Percentiles rank a stretch among this genome's conserved stretches.
phyloP scores from a whole-genome alignment of 108 stramenopile genomes.

The Nitzschia palea region DNA sequence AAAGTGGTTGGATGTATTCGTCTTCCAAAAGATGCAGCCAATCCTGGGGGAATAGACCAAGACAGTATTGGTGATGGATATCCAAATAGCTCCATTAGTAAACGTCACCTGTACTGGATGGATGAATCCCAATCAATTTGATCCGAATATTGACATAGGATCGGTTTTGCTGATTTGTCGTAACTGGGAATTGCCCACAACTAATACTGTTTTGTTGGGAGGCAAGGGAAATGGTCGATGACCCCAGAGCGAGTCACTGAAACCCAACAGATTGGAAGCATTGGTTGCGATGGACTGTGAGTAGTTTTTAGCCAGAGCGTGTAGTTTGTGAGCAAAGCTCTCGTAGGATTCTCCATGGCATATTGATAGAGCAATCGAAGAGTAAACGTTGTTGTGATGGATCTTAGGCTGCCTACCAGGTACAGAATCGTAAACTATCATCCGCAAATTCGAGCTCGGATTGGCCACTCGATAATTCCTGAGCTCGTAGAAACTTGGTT shows the following conservation, averaged over 20 bases:
- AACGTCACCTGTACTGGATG: constrained; percentile 6
- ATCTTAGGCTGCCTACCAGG: not conserved
- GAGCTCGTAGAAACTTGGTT: no score
- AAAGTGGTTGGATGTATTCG: constrained; percentile 3
- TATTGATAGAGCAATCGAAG: not conserved
- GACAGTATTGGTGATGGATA: constrained; percentile 26
- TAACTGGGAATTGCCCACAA: constrained; percentile 30
- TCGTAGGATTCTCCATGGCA: not conserved
- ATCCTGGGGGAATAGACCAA: constrained; percentile 17
- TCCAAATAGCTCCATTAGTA: constrained; percentile 22
- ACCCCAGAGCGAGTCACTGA: not conserved
- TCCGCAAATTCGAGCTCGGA: no score
- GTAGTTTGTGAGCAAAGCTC: not conserved
- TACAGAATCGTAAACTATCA: not conserved
- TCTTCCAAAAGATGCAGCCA: constrained; percentile 14
- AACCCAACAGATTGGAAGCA: not conserved
- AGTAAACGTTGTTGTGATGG: not conserved
- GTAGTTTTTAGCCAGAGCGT: not conserved
- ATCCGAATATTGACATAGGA: constrained; percentile 28
- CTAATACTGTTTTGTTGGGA: constrained; percentile 13
- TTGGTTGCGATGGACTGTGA: not conserved
- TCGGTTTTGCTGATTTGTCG: constrained; percentile 27
- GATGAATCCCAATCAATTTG: not conserved
- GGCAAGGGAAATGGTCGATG: not conserved
- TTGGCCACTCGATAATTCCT: no score